These are phyloP conservation scores for Aspergillus diversus DNA, from an alignment of 495 filamentous ascomycete species.

Conservation along the genomic window DNA sequence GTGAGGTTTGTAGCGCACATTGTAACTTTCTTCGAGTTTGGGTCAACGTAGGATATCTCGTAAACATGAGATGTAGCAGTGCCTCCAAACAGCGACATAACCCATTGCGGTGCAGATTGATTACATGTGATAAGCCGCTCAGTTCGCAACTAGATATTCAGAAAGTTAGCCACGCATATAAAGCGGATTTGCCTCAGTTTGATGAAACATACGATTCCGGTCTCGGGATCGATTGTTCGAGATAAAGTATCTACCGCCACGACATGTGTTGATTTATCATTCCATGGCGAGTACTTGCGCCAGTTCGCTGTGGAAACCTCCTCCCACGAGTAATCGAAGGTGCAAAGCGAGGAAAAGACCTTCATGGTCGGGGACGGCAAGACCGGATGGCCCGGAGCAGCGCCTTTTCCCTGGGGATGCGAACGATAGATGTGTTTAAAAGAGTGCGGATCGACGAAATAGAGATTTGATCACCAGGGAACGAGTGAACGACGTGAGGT, in stretches of 20 bases:
- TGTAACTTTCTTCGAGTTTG: slow-evolving; percentile 76
- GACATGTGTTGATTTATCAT: slow-evolving; percentile 91
- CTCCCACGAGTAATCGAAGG: slow-evolving; percentile 96
- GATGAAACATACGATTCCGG: slow-evolving; percentile 71
- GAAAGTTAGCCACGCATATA: slow-evolving; percentile 6
- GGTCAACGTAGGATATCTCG: slow-evolving; percentile 94
- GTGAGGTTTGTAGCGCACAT: slow-evolving; percentile 95
- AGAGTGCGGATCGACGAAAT: background rate
- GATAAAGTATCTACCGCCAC: slow-evolving; percentile 91
- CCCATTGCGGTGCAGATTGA: slow-evolving; percentile 87
- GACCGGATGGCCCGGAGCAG: background rate
- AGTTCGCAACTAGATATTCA: slow-evolving; percentile 70
- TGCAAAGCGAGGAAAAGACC: slow-evolving; percentile 85
- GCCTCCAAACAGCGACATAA: slow-evolving; percentile 75
- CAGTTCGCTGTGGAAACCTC: slow-evolving; percentile 99
- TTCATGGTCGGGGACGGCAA: slow-evolving; percentile 64
- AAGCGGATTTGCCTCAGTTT: background rate
- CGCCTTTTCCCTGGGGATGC: background rate
- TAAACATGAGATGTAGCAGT: slow-evolving; percentile 79
- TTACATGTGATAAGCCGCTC: slow-evolving; percentile 96
- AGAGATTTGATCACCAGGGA: background rate
- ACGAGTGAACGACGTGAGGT: background rate
- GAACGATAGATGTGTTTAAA: background rate
- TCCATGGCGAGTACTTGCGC: slow-evolving; percentile 99
- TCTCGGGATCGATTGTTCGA: slow-evolving; percentile 74